Conservation (phyloP, 164 flowering plant genomes). For the Tetracentron sinense region DNA sequence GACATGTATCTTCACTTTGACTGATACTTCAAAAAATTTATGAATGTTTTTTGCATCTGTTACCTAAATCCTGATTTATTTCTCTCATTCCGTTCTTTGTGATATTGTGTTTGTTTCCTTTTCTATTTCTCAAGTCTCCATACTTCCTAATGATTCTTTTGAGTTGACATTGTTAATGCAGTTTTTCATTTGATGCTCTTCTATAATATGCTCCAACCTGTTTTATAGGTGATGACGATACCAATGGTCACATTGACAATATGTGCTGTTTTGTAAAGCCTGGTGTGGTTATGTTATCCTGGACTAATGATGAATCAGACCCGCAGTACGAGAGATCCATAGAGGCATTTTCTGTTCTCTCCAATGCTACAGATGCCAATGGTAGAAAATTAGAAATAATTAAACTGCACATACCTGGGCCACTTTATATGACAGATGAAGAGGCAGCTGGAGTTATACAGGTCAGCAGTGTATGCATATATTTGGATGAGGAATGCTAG, state of each 20-base stretch:
- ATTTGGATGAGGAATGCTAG: neutral
- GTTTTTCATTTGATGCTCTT: no score
- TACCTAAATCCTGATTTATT: neutral
- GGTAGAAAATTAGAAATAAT: slow-evolving; percentile 73
- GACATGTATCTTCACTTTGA: neutral
- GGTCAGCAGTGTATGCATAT: slow-evolving; percentile 23
- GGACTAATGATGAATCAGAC: slow-evolving; percentile 91
- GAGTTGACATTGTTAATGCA: no score
- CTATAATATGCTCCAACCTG: neutral
- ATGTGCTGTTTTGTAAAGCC: slow-evolving; percentile 97
- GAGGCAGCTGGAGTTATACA: slow-evolving; percentile 69
- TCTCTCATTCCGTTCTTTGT: neutral
- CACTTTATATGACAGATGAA: slow-evolving; percentile 82
- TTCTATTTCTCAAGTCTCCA: neutral
- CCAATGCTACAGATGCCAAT: slow-evolving; percentile 65
- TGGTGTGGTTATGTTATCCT: slow-evolving; percentile 82
- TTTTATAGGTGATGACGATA: slow-evolving; percentile 89
- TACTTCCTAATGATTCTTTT: neutral
- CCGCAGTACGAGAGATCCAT: slow-evolving; percentile 74
- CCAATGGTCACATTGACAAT: slow-evolving; percentile 96
- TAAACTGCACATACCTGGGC: slow-evolving; percentile 86
- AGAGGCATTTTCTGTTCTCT: slow-evolving; percentile 72
- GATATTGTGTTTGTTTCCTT: neutral
- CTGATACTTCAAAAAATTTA: slow-evolving; percentile 1
- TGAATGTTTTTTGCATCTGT: neutral